A percentile compares a stretch with the other conserved stretches of the same genome.
Conservation (phyloP, 148 eudicot genomes). For the Chenopodium berlandieri region DNA sequence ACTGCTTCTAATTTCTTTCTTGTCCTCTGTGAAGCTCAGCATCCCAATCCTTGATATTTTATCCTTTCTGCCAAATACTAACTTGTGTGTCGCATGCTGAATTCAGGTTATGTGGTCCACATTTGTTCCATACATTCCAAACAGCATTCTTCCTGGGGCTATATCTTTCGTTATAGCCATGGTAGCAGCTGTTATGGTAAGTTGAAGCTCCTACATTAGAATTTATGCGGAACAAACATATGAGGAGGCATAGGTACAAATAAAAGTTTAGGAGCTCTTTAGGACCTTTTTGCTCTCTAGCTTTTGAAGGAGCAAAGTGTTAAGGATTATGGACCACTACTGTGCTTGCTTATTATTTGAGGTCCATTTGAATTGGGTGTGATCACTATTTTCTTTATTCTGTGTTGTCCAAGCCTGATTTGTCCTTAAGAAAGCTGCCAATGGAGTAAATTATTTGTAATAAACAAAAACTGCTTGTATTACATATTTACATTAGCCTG, state of each 20-base stretch:
- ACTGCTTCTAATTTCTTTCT: slow-evolving; percentile 1
- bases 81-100: neutral
- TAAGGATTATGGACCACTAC: neutral
- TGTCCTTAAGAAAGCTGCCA: neutral
- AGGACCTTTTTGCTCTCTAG: neutral
- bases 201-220: slow-evolving; percentile 18
- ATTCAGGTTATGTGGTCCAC: slow-evolving; percentile 98
- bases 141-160: slow-evolving; percentile 73
- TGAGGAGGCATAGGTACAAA: neutral
- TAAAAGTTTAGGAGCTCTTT: neutral
- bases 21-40: neutral
- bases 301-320: neutral
- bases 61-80: neutral
- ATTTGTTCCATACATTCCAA: slow-evolving; percentile 79
- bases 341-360: neutral
- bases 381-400: neutral
- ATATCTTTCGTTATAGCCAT: slow-evolving; percentile 56
- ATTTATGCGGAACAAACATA: neutral
- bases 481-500: neutral
- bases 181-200: slow-evolving; percentile 71
- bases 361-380: neutral
- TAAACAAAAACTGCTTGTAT: neutral
- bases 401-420: neutral
- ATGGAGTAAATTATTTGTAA: too few relatives aligned
- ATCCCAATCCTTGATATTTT: neutral